A percentile compares a stretch with the other conserved stretches of the same genome.
These are phyloP conservation scores for Coemansia sp. DNA, from an alignment of 192 early-diverging fungal species.

Conservation along the genomic window DNA sequence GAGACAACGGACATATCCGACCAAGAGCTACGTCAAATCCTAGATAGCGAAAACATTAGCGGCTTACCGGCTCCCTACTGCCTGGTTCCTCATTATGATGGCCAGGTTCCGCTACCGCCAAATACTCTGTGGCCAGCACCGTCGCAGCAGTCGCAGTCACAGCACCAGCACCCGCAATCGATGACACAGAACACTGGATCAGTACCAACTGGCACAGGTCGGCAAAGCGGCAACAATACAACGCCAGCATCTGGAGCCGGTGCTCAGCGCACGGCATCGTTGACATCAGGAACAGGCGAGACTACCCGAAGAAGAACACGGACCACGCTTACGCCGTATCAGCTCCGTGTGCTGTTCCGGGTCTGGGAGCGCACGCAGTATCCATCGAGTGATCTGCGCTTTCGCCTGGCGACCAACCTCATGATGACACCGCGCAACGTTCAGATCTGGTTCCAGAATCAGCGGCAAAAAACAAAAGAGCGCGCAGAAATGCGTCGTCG, in stretches of 20 bases:
- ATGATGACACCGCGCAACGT: slow-evolving; percentile 82
- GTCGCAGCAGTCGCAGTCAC: neutral
- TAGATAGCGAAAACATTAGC: slow-evolving; percentile 55
- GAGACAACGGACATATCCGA: slow-evolving; percentile 55
- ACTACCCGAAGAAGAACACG: slow-evolving; percentile 51
- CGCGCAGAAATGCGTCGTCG: slow-evolving; percentile 53
- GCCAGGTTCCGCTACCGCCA: slow-evolving; percentile 27
- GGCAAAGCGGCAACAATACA: slow-evolving; percentile 3
- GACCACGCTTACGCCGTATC: slow-evolving; percentile 61
- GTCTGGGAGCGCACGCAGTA: slow-evolving; percentile 69
- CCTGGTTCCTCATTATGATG: slow-evolving; percentile 48
- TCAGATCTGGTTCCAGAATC: slow-evolving; percentile 94
- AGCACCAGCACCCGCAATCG: slow-evolving; percentile 4
- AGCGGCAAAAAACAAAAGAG: slow-evolving; percentile 71
- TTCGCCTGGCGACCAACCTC: slow-evolving; percentile 66
- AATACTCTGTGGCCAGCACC: slow-evolving; percentile 25
- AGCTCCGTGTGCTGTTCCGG: slow-evolving; percentile 57
- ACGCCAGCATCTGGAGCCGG: slow-evolving; percentile 4
- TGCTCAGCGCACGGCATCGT: slow-evolving; percentile 14
- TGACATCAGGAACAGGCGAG: slow-evolving; percentile 18
- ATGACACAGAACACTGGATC: slow-evolving; percentile 7
- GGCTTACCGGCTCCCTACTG: slow-evolving; percentile 49
- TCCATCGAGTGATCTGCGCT: slow-evolving; percentile 72
- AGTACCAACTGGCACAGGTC: neutral
- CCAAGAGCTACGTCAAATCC: slow-evolving; percentile 54